phyloP scores from a whole-genome alignment of 2,329 filamentous ascomycete genomes.

The Didymella pinodella region DNA sequence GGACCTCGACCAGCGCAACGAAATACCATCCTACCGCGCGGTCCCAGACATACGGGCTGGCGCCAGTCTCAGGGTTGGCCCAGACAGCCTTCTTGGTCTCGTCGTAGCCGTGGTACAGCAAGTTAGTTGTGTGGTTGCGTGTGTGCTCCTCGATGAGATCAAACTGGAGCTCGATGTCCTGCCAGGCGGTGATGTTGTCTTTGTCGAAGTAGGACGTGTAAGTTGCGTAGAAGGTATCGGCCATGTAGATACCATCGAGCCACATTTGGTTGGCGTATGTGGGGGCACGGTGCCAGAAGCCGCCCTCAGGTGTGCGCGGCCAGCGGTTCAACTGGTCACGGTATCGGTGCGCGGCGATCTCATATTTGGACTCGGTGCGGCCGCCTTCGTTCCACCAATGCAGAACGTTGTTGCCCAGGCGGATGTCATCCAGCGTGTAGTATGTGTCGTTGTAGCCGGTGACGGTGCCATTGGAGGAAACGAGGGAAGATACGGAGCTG shows the following conservation, averaged over 20 bases:
- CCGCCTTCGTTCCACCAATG: constrained; percentile 58
- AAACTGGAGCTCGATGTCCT: constrained; percentile 53
- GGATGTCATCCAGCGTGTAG: constrained; percentile 61
- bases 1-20: constrained; percentile 56
- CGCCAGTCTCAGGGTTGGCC: constrained; percentile 48
- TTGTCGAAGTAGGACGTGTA: constrained; percentile 51
- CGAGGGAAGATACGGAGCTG: constrained; percentile 57
- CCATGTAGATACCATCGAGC: constrained; percentile 62
- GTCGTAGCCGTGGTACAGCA: constrained; percentile 50
- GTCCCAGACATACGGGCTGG: constrained; percentile 49
- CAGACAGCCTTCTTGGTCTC: constrained; percentile 46
- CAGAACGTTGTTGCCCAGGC: constrained; percentile 62
- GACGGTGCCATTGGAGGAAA: constrained; percentile 59
- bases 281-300: constrained; percentile 63
- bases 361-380: constrained; percentile 57
- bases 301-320: constrained; percentile 60
- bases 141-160: constrained; percentile 48
- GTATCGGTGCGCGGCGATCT: constrained; percentile 57
- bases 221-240: constrained; percentile 50
- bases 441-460: constrained; percentile 56
- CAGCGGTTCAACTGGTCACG: constrained; percentile 58
- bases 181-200: constrained; percentile 52
- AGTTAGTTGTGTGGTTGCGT: constrained; percentile 43
- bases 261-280: constrained; percentile 64
- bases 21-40: constrained; percentile 52